A percentile compares a stretch with the other conserved stretches of the same genome.
Conservation (phyloP, 139 green algal species). For the Haematococcus sp. region DNA sequence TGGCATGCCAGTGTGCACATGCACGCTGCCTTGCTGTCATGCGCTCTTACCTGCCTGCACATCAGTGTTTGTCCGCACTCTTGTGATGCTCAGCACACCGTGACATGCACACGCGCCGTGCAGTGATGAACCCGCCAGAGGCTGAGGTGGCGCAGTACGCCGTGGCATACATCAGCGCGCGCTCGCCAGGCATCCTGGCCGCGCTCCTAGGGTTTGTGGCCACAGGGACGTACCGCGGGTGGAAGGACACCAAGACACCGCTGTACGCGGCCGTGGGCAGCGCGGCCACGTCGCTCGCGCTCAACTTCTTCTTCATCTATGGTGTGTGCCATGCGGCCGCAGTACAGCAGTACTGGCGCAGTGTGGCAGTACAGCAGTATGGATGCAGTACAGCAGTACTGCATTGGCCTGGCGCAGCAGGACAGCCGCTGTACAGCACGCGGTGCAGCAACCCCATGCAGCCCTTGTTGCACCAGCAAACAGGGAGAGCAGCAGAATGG, state of each 20-base stretch:
- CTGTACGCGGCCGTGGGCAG: conserved; percentile 31
- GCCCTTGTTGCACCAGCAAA: no score
- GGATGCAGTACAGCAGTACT: no score
- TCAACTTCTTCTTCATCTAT: conserved; percentile 36
- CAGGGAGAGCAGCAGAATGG: no score
- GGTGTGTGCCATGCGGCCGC: conserved; percentile 14
- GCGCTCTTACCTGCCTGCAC: not conserved
- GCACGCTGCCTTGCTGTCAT: not conserved
- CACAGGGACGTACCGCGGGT: conserved; percentile 50
- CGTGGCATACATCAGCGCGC: conserved; percentile 45
- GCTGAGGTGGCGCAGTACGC: conserved; percentile 37
- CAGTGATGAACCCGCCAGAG: conserved; percentile 44
- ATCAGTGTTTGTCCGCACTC: not conserved
- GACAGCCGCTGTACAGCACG: no score
- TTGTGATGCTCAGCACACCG: not conserved
- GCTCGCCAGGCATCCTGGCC: conserved; percentile 32
- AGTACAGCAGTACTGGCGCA: no score
- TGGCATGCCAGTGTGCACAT: no score
- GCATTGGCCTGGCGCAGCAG: no score
- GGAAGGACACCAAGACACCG: conserved; percentile 60
- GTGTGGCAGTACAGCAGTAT: no score
- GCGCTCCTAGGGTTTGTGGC: conserved; percentile 57
- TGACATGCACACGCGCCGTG: not conserved
- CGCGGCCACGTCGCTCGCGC: conserved; percentile 18
- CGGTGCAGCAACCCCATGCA: no score